Base-by-base conservation (phyloP, 2,329 filamentous ascomycete species). In the Delphinella strobiligena region DNA sequence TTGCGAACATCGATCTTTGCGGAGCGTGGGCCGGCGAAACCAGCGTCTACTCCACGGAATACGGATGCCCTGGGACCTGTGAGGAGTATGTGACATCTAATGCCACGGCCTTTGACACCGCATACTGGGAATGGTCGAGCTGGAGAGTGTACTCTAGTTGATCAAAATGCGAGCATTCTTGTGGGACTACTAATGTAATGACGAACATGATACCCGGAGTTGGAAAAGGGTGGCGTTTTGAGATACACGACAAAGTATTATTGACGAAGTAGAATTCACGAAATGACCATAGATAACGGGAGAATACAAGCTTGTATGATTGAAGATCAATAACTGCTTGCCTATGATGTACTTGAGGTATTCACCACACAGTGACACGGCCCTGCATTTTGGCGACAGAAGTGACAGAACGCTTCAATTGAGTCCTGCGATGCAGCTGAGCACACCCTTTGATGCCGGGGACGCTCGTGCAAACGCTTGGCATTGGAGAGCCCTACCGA, bases 1-100 rank as follows among this genome's bases (percentile, higher is more conserved):
- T 81, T 46, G 68, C 68, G 31, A 80, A 82, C 49, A 80, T 81
- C 45, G 72, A 78, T 53, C 58, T 82, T 5, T 82, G 78, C 47
- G 78, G 78, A 1, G 55, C 69, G 31, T 63, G 73, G 47, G 71
- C 69, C 3, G 68, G 53, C 1, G 45, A 51, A 30, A 36, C 43
- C 4, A 49, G 51, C 37, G 54, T 53, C 35, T 63, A 63, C 42
- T 51, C 51, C 3, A 39, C 54, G 10, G 43, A 56, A 40, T 56
- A 61, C 33, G 31, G 51, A 5, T 61, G 73, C 49, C 67, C 74
- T 0, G 66, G 63, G 16, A 75, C 66, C 40, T 81, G 77, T 51
- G 62, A 62, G 3, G 66, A 73, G 36, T 73, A 66, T 45, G 75
- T 80, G 5, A 68, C 74, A 4, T 71, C 69, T 39, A 70, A 74